These are phyloP conservation scores for Xylaria curta DNA, from an alignment of 495 filamentous ascomycete genomes.

Conservation along the genomic window DNA sequence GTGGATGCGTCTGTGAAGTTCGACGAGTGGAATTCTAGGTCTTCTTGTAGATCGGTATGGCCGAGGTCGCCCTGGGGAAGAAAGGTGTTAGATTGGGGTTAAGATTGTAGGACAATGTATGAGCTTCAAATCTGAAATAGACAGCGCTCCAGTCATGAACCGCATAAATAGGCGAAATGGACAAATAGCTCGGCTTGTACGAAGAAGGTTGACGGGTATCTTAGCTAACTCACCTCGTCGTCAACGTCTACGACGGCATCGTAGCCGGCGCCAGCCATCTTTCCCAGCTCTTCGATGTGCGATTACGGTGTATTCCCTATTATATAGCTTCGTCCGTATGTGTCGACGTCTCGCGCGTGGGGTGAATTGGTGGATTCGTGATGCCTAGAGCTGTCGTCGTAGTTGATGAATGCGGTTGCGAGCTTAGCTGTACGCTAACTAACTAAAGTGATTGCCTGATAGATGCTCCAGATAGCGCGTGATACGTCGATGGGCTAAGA, in stretches of 20 bases:
- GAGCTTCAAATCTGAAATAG: background rate
- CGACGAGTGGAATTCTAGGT: constrained; percentile 97
- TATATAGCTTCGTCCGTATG: background rate
- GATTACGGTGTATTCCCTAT: background rate
- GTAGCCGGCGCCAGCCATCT: constrained; percentile 86
- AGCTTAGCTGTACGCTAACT: constrained; percentile 2
- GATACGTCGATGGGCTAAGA: background rate
- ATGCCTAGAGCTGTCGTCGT: constrained; percentile 8
- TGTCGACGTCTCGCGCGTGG: background rate
- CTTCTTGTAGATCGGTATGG: constrained; percentile 96
- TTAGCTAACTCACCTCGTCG: constrained; percentile 68
- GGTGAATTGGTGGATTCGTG: background rate
- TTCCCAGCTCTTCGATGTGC: constrained; percentile 27
- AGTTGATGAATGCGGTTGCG: background rate
- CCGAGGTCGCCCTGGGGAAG: constrained; percentile 84
- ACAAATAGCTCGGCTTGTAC: background rate
- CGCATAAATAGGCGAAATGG: background rate
- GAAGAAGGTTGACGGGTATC: background rate
- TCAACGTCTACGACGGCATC: constrained; percentile 98
- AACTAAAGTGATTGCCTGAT: constrained; percentile 19
- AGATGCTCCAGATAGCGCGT: background rate
- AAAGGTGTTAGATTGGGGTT: constrained; percentile 28
- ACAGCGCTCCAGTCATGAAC: background rate
- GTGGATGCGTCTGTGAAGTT: constrained; percentile 63
- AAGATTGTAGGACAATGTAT: background rate